A percentile compares a stretch with the other conserved stretches of the same genome.
Evolutionary conservation across 1,139 yeast genomes (phyloP).

Genomic region (Yamadazyma buinensis): DNA sequence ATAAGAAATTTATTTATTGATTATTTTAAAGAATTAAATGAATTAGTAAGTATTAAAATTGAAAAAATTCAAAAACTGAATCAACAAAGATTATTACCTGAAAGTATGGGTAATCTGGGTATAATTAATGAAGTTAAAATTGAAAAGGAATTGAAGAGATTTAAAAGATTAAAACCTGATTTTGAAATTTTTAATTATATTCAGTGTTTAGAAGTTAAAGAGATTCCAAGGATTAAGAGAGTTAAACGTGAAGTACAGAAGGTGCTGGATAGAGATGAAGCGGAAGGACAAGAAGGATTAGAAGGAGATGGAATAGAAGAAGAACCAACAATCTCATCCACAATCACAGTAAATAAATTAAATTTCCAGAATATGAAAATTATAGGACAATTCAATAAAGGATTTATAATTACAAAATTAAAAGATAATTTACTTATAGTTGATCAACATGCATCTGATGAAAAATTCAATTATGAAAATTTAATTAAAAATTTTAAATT

Average conservation of each 20-base stretch:
- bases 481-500: constrained; percentile 48
- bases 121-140: background rate
- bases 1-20: constrained; percentile 1
- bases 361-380: constrained; percentile 72
- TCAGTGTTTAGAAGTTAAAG: background rate
- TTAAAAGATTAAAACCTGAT: constrained; percentile 1
- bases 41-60: constrained; percentile 2
- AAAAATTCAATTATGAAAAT: constrained; percentile 82
- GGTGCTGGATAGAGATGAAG: background rate
- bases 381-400: constrained; percentile 90
- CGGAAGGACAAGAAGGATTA: background rate
- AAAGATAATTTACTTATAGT: constrained; percentile 70
- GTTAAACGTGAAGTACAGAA: background rate
- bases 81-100: too few species aligned
- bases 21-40: constrained; percentile 3
- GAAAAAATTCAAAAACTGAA: background rate
- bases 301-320: background rate
- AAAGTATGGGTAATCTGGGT: too few species aligned
- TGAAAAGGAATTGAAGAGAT: background rate
- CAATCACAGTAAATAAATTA: constrained; percentile 50
- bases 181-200: constrained; percentile 2
- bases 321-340: constrained; percentile 18
- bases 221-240: too few species aligned
- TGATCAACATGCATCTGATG: constrained; percentile 98
- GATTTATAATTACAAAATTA: constrained; percentile 71